Base-by-base conservation (phyloP, 2,329 filamentous ascomycete species). In the Aspergillus sp. region DNA sequence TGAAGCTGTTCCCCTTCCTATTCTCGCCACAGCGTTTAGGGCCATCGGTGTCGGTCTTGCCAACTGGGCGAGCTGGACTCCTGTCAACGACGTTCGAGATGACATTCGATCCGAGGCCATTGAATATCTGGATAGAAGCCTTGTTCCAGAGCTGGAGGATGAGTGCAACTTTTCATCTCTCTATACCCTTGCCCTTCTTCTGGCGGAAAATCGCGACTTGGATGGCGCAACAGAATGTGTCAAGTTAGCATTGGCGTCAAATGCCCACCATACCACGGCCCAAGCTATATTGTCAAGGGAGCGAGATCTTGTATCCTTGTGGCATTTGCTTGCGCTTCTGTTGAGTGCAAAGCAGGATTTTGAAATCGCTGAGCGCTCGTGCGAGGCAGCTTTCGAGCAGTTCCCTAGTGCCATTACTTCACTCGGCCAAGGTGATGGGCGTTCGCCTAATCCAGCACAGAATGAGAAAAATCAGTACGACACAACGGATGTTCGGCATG, bases 381-480 rank as follows among this genome's bases (percentile, higher is more conserved):
- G 88, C 46, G 86, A 93, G 53, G 86, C 85, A 15, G 88, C 86
- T 3, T 82, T 96, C 52, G 86, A 94, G 45, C 85, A 93, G 51
- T 93, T 94, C 49, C 78, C 80, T 33, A 78, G 85, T 40, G 73
- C 78, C 0, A 59, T 72, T 1, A 69, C 82, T 5, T 69, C 89
- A 0, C 86, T 86, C 50, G 82, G 80, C 12, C 70, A 70, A 32
- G 61, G 71, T 20, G 67, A 74, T 11, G 52, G 72, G 34, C 54
- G 58, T 15, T 44, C 46, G 15, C 45, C 44, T 13, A 49, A 48
- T 34, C 41, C 53, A 16, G 43, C 41, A 5, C 45, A 52, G 8
- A 43, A 45, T 29, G 7, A 29, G 14, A 42, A 40, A 26, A 45
- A 48, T 16, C 39, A 43, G 27, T 36, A 26, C 10, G 34, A 39